Base-by-base conservation (phyloP, 768 basidiomycete species). In the Russula abietina region DNA sequence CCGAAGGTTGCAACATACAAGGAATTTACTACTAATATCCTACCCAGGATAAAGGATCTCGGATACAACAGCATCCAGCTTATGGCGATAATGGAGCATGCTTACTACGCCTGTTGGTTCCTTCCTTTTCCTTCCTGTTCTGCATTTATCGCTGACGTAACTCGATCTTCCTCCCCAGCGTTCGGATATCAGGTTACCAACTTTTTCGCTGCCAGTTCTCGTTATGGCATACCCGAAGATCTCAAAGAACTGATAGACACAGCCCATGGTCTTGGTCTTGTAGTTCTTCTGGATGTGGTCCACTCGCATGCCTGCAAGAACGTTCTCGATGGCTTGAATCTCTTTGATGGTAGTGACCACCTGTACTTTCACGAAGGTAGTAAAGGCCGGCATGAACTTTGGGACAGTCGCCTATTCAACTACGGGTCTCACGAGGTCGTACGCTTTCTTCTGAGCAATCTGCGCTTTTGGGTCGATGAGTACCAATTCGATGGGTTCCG, bases 251-350 rank as follows among this genome's bases (percentile, higher is more conserved):
- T 99, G 39, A 82, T 99, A 65, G 97, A 99, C 74, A 91, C 88
- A 24, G 97, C 97, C 0, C 97, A 99, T 70, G 87, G 86, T 36
- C 81, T 98, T 82, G 96, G 94, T 8, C 75, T 99, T 62, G 88
- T 89, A 2, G 92, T 99, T 45, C 86, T 99, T 52, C 85, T 99
- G 53, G 97, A 99, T 70, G 84, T 99, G 57, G 96, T 99, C 0
- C 97, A 99, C 75, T 97, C 93, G 19, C 97, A 99, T 76, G 96
- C 97, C 3, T 94, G 89, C 80, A 99, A 98, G 77, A 99, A 99
- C 71, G 87, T 96, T 41, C 80, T 93, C 49, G 97, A 99, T 70
- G 97, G 97, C 43, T 75, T 99, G 56, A 99, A 98, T 73, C 79
- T 85, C 71, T 99, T 97, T 70, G 97, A 99, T 69, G 97, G 97